Evolutionary conservation across 2,329 filamentous ascomycete species (phyloP).

Genomic region (Cyanodermella asteris): DNA sequence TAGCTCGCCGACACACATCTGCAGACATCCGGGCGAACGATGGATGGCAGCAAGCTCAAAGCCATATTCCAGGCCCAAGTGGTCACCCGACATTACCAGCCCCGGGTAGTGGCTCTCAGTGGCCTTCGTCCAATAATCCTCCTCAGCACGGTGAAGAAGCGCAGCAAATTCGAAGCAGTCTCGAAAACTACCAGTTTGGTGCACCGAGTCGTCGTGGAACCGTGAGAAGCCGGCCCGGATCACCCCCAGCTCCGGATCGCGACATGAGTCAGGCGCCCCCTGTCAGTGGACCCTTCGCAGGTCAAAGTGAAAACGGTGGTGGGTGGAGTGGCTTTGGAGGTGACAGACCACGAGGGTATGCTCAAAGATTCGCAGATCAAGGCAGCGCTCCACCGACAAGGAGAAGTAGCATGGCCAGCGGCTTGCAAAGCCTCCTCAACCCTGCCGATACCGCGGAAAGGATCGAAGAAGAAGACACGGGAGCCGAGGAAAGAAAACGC

Average conservation of each 20-base stretch:
- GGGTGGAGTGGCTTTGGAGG: conserved; percentile 12
- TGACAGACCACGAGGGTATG: too few species aligned
- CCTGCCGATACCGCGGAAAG: conserved; percentile 45
- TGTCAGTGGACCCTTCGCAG: too few species aligned
- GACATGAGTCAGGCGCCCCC: too few species aligned
- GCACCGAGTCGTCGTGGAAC: too few species aligned
- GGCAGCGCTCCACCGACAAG: conserved; percentile 44
- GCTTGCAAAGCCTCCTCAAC: conserved; percentile 44
- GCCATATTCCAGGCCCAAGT: too few species aligned
- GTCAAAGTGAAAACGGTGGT: too few species aligned
- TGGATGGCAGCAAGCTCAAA: too few species aligned
- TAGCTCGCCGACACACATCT: conserved; percentile 73
- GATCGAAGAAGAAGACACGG: conserved; percentile 41
- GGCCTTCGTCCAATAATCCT: conserved; percentile 39
- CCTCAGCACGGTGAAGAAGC: conserved; percentile 7
- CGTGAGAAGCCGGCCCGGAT: too few species aligned
- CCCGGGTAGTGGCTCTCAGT: too few species aligned
- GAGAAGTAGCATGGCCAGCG: conserved; percentile 49
- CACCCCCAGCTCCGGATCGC: neutral
- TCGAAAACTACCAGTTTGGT: conserved; percentile 44
- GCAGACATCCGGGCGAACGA: conserved; percentile 90
- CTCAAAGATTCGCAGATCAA: too few species aligned
- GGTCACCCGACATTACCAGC: too few species aligned
- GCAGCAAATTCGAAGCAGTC: conserved; percentile 38
- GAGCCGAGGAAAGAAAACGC: conserved; percentile 37